Evolutionary conservation across 495 filamentous ascomycete species (phyloP), one percentile per base, ranked within the genome.

Genomic region (Barbatosphaeria neglecta): DNA sequence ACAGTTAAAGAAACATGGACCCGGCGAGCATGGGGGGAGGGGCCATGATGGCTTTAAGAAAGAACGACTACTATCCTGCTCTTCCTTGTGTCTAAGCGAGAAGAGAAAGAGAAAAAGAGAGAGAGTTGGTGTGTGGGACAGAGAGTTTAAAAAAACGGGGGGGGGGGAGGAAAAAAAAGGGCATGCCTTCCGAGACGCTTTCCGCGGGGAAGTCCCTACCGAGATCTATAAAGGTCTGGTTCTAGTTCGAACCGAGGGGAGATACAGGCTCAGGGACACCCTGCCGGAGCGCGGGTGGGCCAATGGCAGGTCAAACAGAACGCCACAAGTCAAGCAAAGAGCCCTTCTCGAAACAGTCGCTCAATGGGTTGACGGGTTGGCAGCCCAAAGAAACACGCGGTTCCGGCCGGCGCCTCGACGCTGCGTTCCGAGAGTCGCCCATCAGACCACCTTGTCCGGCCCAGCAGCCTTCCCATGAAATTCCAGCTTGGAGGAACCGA

Each of bases 11-110:
- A 35, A 35, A 35, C 31, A 16, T 35, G 31, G 31, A n/a, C 13
- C 31, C 31, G 13, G 15, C 31, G 16, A 35, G 31, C 31, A 35
- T 35, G 31, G 31, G 31, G 31, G 31, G 31, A 35, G 31, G 13
- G 13, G 6, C 11, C 31, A 35, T n/a, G 13, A n/a, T 35, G 31
- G 31, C 16, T 35, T 35, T 35, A 35, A 18, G 43, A 25, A n/a
- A 49, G 22, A 46, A 22, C 38, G 33, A 48, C 49, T 38, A 47
- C 38, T n/a, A n/a, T n/a, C n/a, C n/a, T n/a, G n/a, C n/a, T n/a
- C n/a, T n/a, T n/a, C n/a, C n/a, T n/a, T n/a, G n/a, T n/a, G n/a
- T n/a, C n/a, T n/a, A n/a, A n/a, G n/a, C n/a, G n/a, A n/a, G n/a
- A n/a, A n/a, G n/a, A n/a, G n/a, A n/a, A n/a, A n/a, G n/a, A n/a